Conservation (phyloP, 805 yeast genomes). For the Starmera quercuum region DNA sequence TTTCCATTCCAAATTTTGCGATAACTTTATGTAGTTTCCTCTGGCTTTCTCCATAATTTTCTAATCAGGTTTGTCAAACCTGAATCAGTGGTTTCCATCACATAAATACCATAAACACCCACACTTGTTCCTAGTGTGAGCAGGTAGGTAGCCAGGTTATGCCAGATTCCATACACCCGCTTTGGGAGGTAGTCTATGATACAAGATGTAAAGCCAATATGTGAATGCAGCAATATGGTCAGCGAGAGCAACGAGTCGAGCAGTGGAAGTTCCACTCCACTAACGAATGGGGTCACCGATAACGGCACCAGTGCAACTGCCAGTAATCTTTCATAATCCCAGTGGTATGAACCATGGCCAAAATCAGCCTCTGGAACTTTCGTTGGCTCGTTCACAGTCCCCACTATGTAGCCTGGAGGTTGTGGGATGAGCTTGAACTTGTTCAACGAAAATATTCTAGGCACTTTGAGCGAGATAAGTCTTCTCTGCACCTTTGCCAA, state of each 20-base stretch:
- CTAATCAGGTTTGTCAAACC: conserved; percentile 48
- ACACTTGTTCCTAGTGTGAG: conserved; percentile 57
- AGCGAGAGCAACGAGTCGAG: conserved; percentile 52
- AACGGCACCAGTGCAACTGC: conserved; percentile 60
- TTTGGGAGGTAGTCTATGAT: conserved; percentile 72
- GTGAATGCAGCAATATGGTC: conserved; percentile 53
- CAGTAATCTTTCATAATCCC: conserved; percentile 62
- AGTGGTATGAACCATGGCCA: conserved; percentile 63
- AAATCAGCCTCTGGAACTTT: conserved; percentile 50
- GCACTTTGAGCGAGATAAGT: conserved; percentile 3
- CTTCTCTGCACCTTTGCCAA: not conserved
- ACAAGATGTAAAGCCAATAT: conserved; percentile 70
- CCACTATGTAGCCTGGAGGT: conserved; percentile 69
- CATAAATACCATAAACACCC: conserved; percentile 65
- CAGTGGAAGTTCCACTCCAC: conserved; percentile 39
- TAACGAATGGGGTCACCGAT: conserved; percentile 49
- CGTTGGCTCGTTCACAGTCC: conserved; percentile 66
- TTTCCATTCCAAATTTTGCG: too few species aligned
- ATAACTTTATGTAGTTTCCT: conserved; percentile 19
- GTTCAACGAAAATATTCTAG: conserved; percentile 19
- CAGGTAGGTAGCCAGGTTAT: conserved; percentile 49
- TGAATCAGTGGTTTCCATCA: conserved; percentile 56
- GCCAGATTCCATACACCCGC: conserved; percentile 64
- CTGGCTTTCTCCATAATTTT: conserved; percentile 29
- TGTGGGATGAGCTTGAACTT: conserved; percentile 45